Evolutionary conservation across 192 early-diverging fungal genomes (phyloP).

Genomic region (Gigaspora rosea): DNA sequence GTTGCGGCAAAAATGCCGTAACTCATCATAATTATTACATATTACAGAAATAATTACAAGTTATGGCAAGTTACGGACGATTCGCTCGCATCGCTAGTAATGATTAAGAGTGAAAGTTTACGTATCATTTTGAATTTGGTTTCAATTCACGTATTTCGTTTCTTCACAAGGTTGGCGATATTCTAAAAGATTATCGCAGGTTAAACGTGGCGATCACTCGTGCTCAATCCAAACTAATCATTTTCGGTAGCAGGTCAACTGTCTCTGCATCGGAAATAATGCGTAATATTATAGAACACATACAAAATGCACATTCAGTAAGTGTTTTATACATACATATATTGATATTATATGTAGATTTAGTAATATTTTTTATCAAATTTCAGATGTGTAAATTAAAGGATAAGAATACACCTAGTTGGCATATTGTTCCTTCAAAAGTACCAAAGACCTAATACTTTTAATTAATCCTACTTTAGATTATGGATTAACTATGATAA

Average conservation of each 20-base stretch:
- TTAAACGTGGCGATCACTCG: conserved; percentile 95
- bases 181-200: conserved; percentile 88
- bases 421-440: not conserved
- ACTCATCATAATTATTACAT: no score
- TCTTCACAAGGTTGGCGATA: conserved; percentile 66
- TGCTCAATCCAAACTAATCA: conserved; percentile 83
- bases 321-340: not conserved
- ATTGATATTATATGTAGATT: not conserved
- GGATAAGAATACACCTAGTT: not conserved
- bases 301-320: conserved; percentile 33
- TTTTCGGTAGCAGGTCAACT: conserved; percentile 83
- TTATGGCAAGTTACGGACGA: not conserved
- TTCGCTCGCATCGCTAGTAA: not conserved
- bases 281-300: conserved; percentile 52
- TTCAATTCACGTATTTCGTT: not conserved
- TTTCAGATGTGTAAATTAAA: not conserved
- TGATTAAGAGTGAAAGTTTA: not conserved
- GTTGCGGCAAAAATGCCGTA: no score
- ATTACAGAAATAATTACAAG: conserved; percentile 14
- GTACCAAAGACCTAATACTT: no score
- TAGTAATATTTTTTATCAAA: not conserved
- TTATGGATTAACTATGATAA: no score
- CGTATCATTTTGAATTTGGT: not conserved
- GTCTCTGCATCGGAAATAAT: conserved; percentile 61
- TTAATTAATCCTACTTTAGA: no score